Evolutionary conservation across 768 basidiomycete genomes (phyloP), one percentile per base, ranked within the genome.

Genomic region (Russula olivacea): DNA sequence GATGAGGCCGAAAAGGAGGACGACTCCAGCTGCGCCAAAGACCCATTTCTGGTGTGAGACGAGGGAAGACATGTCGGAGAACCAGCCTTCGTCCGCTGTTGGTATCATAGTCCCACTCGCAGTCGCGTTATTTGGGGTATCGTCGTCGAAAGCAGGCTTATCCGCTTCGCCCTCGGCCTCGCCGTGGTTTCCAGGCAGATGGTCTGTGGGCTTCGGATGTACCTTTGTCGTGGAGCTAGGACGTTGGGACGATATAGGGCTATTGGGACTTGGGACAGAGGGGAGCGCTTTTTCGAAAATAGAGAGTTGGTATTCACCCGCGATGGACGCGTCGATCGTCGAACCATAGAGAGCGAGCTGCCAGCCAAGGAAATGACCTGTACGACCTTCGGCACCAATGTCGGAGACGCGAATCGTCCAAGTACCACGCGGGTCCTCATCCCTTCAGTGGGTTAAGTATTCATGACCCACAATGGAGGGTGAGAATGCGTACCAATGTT

Each of bases 371-470:
- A 99, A 93, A 36, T 70, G 71, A 30, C 85, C 85, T 12, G 81
- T 84, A 64, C 81, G 77, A 1, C 73, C 71, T 12, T 78, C 74
- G n/a, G 82, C 85, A 47, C 78, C 78, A 69, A 88, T 86, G 70
- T 99, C 97, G 34, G 83, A 86, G 17, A 99, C 93, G 47, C 74
- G 84, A 62, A 99, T 83, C 0, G 83, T 92, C 97, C 97, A 99
- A 21, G 85, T 81, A 19, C 97, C 97, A 32, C 91, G 72, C 1
- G 94, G 90, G 73, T 91, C 79, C 76, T 99, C 97, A 43, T 90
- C 94, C 96, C 96, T 98, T 65, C 28, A 12, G 40, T 23, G 45
- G 0, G 32, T 62, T 76, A 43, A 74, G 61, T 12, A 64, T 57
- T 40, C 41, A 41, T 58, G 30, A 15, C 55, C 21, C 6, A 28